Base-by-base conservation (phyloP, 108 stramenopile species). In the Bacterosira constricta region DNA sequence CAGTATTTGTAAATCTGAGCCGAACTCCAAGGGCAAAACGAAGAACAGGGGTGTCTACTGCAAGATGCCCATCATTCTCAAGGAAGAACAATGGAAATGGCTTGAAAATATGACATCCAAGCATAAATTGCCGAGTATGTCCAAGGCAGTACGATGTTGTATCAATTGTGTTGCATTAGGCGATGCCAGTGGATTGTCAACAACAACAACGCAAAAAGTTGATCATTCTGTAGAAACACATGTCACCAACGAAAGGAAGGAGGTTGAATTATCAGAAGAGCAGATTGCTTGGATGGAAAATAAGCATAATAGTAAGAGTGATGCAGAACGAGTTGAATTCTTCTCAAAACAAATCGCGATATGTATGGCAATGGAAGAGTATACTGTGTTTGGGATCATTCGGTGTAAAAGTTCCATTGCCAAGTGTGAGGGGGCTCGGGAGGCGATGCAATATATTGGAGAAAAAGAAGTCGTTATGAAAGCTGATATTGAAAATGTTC, bases 71-170 rank as follows among this genome's bases (percentile, higher is more conserved):
- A 53, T 2, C 29, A 50, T 11, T 10, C n/a, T n/a, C n/a, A n/a
- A n/a, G n/a, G n/a, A n/a, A n/a, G n/a, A n/a, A 38, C 71, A 72
- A 18, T 72, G 60, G 71, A 17, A 7, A 53, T 72, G 71, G 71
- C 71, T 72, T 4, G 60, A 72, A 54, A 39, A 17, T 27, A 62
- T 63, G 71, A 34, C 71, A 32, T 21, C 37, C 17, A 61, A 63
- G 39, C 62, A 72, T n/a, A 54, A 72, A 34, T 29, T 72, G n/a
- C 51, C 49, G 18, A 41, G 37, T 27, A 54, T 52, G 18, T 72
- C 71, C 20, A 72, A 72, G 38, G 71, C 71, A 12, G 29, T 72
- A 15, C 47, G 71, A 52, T 62, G 61, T 30, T 72, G 71, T 38
- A 38, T 72, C 27, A 72, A 57, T 18, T 72, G 71, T 30, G 61